Percentiles rank a stretch among this genome's conserved stretches.
Evolutionary conservation across 1,284 basidiomycete species (phyloP).

Genomic region (Sporisorium iseilematis-ciliati): DNA sequence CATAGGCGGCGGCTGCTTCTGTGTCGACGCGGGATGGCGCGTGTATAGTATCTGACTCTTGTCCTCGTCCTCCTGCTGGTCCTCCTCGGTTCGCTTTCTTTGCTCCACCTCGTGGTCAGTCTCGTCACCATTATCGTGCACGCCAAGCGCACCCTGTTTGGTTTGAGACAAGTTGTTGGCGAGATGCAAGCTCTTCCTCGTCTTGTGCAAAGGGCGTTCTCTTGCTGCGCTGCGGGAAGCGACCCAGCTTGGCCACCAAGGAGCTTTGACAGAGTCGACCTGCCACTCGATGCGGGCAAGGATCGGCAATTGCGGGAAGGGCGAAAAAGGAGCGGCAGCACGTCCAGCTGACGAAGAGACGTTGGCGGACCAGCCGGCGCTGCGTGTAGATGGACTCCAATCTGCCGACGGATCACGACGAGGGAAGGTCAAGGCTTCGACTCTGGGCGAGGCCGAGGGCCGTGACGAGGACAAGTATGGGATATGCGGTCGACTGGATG

Average conservation of each 20-base stretch:
- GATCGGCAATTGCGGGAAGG: slow-evolving; percentile 56
- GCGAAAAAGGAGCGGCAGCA: background rate
- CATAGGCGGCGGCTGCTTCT: background rate
- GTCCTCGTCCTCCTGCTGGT: background rate
- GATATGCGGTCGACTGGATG: slow-evolving; percentile 24
- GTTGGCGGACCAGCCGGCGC: slow-evolving; percentile 28
- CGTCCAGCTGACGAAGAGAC: slow-evolving; percentile 21
- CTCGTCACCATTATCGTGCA: background rate
- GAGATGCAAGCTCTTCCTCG: slow-evolving; percentile 30
- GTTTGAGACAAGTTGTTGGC: slow-evolving; percentile 9
- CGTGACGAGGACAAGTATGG: slow-evolving; percentile 21
- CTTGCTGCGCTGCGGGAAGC: slow-evolving; percentile 9
- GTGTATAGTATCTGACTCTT: background rate
- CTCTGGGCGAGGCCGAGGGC: slow-evolving; percentile 37
- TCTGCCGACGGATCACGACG: slow-evolving; percentile 27
- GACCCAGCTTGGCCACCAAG: slow-evolving; percentile 61
- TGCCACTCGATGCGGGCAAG: slow-evolving; percentile 66
- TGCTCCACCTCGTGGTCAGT: background rate
- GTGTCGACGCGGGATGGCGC: background rate
- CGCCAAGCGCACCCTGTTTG: slow-evolving; percentile 1
- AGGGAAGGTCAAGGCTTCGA: slow-evolving; percentile 19
- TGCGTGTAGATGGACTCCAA: slow-evolving; percentile 33
- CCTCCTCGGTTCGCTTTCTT: background rate
- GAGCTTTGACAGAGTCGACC: slow-evolving; percentile 59
- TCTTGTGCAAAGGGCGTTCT: slow-evolving; percentile 3